Evolutionary conservation across 768 basidiomycete species (phyloP).

Genomic region (Megacollybia marginata): DNA sequence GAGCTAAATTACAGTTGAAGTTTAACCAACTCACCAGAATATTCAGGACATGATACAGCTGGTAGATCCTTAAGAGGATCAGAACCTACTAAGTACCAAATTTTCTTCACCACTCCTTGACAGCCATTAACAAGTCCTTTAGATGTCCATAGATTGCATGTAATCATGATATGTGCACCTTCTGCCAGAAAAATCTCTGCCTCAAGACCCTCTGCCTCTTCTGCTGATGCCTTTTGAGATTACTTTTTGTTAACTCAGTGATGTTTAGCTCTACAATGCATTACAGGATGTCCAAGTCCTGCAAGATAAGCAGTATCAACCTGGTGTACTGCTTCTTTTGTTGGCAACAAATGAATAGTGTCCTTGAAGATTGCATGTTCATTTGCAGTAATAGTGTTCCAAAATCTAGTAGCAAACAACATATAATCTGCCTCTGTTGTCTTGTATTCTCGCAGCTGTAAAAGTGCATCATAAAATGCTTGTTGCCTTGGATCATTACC

Average conservation of each 20-base stretch:
- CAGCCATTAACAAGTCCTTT: constrained; percentile 9
- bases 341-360: not conserved
- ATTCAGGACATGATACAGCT: constrained; percentile 3
- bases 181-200: constrained; percentile 10
- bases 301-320: not conserved
- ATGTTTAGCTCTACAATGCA: constrained; percentile 5
- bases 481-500: not conserved
- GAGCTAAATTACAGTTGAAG: no score
- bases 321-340: not conserved
- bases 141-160: constrained; percentile 14
- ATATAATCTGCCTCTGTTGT: not conserved
- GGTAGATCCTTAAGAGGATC: constrained; percentile 2
- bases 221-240: constrained; percentile 10
- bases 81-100: constrained; percentile 2
- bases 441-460: not conserved
- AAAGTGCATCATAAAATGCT: not conserved
- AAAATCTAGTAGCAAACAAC: not conserved
- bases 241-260: constrained; percentile 2
- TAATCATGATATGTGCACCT: constrained; percentile 16
- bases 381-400: not conserved
- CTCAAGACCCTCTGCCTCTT: constrained; percentile 18
- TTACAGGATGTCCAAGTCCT: not conserved
- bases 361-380: not conserved
- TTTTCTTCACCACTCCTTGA: constrained; percentile 4
- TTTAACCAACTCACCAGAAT: not conserved